Percentiles rank a stretch among this genome's conserved stretches.
Conservation (phyloP, 805 yeast genomes). For the Saccharomycopsis selenospora region DNA sequence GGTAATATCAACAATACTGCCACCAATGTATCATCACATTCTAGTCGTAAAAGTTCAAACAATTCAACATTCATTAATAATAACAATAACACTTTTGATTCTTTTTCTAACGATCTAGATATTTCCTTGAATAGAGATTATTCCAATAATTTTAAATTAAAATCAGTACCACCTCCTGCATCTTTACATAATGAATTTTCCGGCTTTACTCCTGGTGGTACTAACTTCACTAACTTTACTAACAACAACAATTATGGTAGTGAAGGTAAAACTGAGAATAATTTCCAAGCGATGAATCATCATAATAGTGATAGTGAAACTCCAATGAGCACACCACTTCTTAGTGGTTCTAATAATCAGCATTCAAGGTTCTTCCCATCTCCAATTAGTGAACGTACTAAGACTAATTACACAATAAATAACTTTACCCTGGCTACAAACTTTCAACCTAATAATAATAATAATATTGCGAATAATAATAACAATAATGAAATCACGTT, state of each 20-base stretch:
- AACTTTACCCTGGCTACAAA: neutral
- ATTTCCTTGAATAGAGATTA: neutral
- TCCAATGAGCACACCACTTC: constrained; percentile 16
- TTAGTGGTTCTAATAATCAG: constrained; percentile 15
- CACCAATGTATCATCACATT: neutral
- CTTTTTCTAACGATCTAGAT: neutral
- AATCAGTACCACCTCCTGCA: no score
- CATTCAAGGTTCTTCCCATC: constrained; percentile 20
- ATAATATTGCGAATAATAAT: neutral
- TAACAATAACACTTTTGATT: neutral
- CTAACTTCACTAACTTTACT: neutral
- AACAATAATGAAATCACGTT: neutral
- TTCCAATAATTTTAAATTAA: neutral
- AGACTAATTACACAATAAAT: neutral
- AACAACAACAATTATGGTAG: neutral
- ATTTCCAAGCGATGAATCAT: neutral
- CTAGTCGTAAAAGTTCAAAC: neutral
- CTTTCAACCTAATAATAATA: neutral
- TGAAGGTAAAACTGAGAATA: neutral
- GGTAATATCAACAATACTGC: no score
- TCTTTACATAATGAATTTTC: neutral
- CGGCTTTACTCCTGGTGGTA: neutral
- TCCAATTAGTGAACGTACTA: constrained; percentile 18
- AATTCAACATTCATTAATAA: neutral
- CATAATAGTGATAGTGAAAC: constrained; percentile 7